Percentiles rank a stretch among this genome's conserved stretches.
phyloP scores from a whole-genome alignment of 192 early-diverging fungal species.

The Kickxella alabastrina region DNA sequence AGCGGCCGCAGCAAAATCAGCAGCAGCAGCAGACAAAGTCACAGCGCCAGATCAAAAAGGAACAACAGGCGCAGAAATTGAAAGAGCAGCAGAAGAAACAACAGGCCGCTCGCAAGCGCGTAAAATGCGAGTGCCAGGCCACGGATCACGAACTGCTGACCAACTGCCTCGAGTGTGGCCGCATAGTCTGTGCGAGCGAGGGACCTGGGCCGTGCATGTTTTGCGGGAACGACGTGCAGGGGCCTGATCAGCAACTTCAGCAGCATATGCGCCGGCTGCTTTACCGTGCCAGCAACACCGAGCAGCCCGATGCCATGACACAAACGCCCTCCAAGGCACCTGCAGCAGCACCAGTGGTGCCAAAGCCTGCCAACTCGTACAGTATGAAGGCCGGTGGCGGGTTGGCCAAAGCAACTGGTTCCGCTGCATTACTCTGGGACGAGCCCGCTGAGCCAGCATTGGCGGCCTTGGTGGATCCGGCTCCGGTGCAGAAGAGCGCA shows the following conservation, averaged over 20 bases:
- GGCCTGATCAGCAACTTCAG: conserved; percentile 44
- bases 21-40: conserved; percentile 9
- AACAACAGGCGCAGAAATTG: conserved; percentile 24
- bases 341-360: neutral
- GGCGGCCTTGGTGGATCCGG: neutral
- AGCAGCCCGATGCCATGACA: neutral
- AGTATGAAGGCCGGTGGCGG: conserved; percentile 35
- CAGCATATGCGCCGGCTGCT: conserved; percentile 39
- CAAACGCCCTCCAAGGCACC: neutral
- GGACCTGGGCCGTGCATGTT: conserved; percentile 53
- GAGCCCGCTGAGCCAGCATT: neutral
- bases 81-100: conserved; percentile 12
- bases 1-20: neutral
- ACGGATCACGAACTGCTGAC: conserved; percentile 44
- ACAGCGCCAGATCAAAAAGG: conserved; percentile 32
- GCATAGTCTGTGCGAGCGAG: conserved; percentile 50
- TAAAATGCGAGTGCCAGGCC: conserved; percentile 49
- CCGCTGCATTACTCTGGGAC: conserved; percentile 19
- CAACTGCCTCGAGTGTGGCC: conserved; percentile 54
- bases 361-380: conserved; percentile 21
- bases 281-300: conserved; percentile 2
- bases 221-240: conserved; percentile 42
- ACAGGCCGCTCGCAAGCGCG: conserved; percentile 29
- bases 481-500: neutral
- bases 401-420: neutral